These are phyloP conservation scores for Populus ilicifolia DNA, from an alignment of 345 rosid genomes.

Conservation along the genomic window DNA sequence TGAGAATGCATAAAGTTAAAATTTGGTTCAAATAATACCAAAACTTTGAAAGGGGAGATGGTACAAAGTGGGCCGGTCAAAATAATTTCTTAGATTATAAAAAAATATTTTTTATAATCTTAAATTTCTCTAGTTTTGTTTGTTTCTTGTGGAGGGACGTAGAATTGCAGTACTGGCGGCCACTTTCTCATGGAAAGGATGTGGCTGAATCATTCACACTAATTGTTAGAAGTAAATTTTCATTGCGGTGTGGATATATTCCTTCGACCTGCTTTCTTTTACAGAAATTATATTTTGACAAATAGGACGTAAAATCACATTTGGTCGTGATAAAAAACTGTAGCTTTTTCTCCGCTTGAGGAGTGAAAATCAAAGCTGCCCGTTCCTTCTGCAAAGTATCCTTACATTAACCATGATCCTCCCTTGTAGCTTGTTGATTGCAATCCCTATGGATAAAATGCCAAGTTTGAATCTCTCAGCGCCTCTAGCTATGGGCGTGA, in stretches of 20 bases:
- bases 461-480: not conserved
- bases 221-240: conserved; percentile 4
- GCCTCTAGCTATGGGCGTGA: not conserved
- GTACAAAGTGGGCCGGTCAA: no score
- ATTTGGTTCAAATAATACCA: no score
- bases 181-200: not conserved
- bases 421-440: conserved; percentile 19
- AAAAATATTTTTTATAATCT: no score
- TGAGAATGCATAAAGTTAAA: no score
- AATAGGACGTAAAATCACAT: conserved; percentile 1
- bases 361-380: not conserved
- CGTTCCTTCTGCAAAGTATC: not conserved
- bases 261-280: not conserved
- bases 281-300: conserved; percentile 12
- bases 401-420: not conserved
- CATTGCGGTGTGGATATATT: not conserved
- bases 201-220: conserved; percentile 15
- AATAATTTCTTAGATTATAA: no score
- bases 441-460: conserved; percentile 6
- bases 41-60: no score
- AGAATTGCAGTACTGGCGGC: not conserved
- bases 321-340: conserved; percentile 21
- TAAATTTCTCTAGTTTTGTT: not conserved
- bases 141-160: not conserved
- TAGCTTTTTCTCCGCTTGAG: conserved; percentile 5